These are phyloP conservation scores for Globisporangium viniferum DNA, from an alignment of 352 stramenopile genomes.

Conservation along the genomic window DNA sequence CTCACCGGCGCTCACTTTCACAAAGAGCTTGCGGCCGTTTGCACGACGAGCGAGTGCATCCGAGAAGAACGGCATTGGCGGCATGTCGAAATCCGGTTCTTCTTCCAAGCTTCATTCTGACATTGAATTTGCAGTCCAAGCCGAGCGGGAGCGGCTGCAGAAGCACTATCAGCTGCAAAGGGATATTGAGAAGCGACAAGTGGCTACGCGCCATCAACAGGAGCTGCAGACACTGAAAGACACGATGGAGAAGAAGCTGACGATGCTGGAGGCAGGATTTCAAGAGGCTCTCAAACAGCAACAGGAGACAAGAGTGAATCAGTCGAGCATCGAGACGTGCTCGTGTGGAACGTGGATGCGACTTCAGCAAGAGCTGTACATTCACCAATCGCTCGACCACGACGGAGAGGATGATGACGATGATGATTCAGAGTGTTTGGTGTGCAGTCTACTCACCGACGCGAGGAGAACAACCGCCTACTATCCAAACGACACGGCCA, in stretches of 20 bases:
- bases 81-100: neutral
- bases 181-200: constrained; percentile 22
- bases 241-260: constrained; percentile 39
- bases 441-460: constrained; percentile 14
- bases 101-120: constrained; percentile 35
- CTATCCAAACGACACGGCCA: neutral
- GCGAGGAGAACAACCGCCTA: neutral
- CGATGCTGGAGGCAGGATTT: constrained; percentile 50
- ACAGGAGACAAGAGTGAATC: neutral
- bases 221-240: constrained; percentile 22
- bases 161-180: constrained; percentile 40
- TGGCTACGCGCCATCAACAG: constrained; percentile 24
- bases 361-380: constrained; percentile 17
- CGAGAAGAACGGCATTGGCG: neutral
- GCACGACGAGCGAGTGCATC: constrained; percentile 10
- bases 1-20: constrained; percentile 30
- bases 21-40: constrained; percentile 40
- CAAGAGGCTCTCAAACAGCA: constrained; percentile 16
- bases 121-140: constrained; percentile 44
- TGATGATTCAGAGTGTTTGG: constrained; percentile 8
- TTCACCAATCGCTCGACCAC: constrained; percentile 16
- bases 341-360: constrained; percentile 17
- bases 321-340: constrained; percentile 9
- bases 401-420: neutral
- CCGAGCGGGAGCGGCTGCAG: constrained; percentile 39